Conservation (phyloP, 139 green algal species). For the Zygnema circumcarinatum region DNA sequence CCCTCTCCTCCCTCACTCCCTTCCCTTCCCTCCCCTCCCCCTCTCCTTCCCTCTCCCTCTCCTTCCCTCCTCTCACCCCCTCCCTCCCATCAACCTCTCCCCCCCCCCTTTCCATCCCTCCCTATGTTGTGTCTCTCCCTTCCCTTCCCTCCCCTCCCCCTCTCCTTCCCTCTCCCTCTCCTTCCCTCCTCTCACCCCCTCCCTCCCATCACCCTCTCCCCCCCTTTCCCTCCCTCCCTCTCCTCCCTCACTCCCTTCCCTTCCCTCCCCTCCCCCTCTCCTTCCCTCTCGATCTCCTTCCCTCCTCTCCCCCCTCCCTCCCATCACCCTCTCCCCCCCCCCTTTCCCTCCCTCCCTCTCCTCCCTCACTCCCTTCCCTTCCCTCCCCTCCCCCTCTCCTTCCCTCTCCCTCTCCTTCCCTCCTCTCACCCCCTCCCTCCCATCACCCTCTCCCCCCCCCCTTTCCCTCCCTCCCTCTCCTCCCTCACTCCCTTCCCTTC, state of each 20-base stretch:
- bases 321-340: not conserved
- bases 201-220: not conserved
- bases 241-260: not conserved
- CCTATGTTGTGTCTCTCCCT: too few relatives aligned
- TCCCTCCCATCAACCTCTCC: not conserved
- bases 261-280: not conserved
- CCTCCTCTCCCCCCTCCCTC: not conserved
- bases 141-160: not conserved
- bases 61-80: too few relatives aligned
- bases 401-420: too few relatives aligned
- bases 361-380: slow-evolving; percentile 53
- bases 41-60: too few relatives aligned
- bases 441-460: too few relatives aligned
- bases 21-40: too few relatives aligned
- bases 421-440: too few relatives aligned
- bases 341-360: not conserved
- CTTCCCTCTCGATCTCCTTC: not conserved
- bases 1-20: too few relatives aligned
- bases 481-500: too few relatives aligned
- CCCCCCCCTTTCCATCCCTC: not conserved
- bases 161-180: not conserved
- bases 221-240: not conserved
- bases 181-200: not conserved
- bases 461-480: too few relatives aligned
- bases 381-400: too few relatives aligned